Conservation (phyloP, 352 stramenopile genomes). For the Pythium rhizo-oryzae region DNA sequence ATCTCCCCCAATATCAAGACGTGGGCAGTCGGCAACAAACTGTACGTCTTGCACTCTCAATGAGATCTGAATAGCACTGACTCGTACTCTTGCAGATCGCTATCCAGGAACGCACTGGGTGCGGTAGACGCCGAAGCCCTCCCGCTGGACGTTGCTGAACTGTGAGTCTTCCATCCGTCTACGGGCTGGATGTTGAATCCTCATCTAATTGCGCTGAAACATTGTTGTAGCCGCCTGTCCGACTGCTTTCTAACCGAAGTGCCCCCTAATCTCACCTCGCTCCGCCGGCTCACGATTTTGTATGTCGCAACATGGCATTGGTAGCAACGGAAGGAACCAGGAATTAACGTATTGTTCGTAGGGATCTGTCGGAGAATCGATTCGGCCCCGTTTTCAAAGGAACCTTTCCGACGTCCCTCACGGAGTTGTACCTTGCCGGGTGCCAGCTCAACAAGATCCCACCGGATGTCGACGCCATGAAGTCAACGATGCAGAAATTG, state of each 20-base stretch:
- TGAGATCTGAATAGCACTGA: background rate
- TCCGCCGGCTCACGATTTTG: constrained; percentile 22
- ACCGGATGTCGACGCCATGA: constrained; percentile 22
- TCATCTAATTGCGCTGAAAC: background rate
- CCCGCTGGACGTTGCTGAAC: constrained; percentile 19
- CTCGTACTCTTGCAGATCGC: constrained; percentile 4
- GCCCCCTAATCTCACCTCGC: constrained; percentile 19
- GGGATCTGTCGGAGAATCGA: constrained; percentile 28
- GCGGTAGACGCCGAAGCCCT: constrained; percentile 17
- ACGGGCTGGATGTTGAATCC: background rate
- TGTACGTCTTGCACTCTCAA: constrained; percentile 2
- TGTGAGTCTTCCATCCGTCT: constrained; percentile 21
- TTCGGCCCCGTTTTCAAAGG: constrained; percentile 19
- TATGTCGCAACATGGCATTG: constrained; percentile 7
- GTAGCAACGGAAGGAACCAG: background rate
- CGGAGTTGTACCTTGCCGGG: constrained; percentile 15
- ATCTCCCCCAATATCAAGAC: constrained; percentile 23
- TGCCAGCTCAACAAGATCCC: constrained; percentile 22
- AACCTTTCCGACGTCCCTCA: constrained; percentile 14
- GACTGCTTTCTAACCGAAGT: constrained; percentile 24
- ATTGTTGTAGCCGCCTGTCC: constrained; percentile 10
- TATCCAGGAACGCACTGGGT: constrained; percentile 25
- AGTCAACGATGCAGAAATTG: constrained; percentile 22
- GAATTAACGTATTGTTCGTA: background rate
- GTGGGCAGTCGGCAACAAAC: constrained; percentile 28